Evolutionary conservation across 768 basidiomycete species (phyloP), one percentile per base, ranked within the genome.

Genomic region (Kwoniella heveanensis): DNA sequence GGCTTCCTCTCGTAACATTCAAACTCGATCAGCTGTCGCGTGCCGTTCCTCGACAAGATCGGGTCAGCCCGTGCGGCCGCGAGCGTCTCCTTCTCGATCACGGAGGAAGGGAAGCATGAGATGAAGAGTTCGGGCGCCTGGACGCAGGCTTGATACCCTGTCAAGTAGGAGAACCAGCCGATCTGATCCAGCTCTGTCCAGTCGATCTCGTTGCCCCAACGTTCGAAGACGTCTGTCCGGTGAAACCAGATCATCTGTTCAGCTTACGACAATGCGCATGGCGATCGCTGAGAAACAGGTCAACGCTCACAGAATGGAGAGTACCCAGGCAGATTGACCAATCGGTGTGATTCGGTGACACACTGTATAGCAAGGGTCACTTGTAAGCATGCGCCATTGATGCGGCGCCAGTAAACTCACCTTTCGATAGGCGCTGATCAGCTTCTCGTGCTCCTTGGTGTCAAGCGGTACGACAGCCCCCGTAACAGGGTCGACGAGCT

Each of bases 61-160:
- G 26, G 22, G 27, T 67, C 66, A 17, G 36, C n/a, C 26, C 22
- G 17, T 12, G 51, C 24, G 19, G 66, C 66, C 2, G 37, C 66
- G 9, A 67, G 49, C 8, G 55, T 47, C 27, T 58, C 61, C 8
- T 55, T 30, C 46, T 67, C 61, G 24, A 67, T 15, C 1, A 63
- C 52, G 10, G 66, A 62, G 12, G 60, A 57, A 25, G 66, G 66
- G 57, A 63, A 67, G 46, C 66, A 67, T 30, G 46, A 27, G 15
- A 59, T 59, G 50, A 55, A 59, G 6, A 37, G 39, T 48, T 62
- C 56, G n/a, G 60, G 44, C 12, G 21, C 22, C 22, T 27, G n/a
- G 19, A 32, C 27, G 17, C 21, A n/a, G 15, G 24, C 49, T 55
- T 67, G 66, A 12, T 12, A 30, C 2, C 61, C 61, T 24, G 24